Percentiles rank a stretch among this genome's conserved stretches.
Conservation (phyloP, 805 yeast genomes). For the Saturnispora serradocipensis region DNA sequence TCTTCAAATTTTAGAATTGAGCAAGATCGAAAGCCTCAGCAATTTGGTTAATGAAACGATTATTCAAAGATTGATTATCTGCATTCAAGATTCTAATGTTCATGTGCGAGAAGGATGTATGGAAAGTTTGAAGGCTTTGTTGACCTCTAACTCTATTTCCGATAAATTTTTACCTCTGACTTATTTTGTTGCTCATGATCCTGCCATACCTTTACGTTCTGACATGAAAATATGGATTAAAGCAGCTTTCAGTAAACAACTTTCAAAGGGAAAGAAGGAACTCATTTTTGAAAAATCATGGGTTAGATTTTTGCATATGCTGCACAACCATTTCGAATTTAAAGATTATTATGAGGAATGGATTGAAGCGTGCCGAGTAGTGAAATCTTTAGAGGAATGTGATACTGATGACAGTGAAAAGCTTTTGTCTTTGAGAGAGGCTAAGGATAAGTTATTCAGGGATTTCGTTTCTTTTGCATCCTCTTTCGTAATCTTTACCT, state of each 20-base stretch:
- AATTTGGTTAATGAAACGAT: conserved; percentile 42
- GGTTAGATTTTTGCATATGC: conserved; percentile 55
- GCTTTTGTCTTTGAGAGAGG: conserved; percentile 26
- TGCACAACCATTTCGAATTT: conserved; percentile 70
- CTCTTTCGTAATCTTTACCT: conserved; percentile 50
- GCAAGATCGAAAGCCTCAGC: conserved; percentile 44
- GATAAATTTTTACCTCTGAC: conserved; percentile 58
- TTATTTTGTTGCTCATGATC: conserved; percentile 73
- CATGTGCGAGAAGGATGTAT: conserved; percentile 48
- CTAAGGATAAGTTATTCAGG: background rate
- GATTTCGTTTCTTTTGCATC: conserved; percentile 40
- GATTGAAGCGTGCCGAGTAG: conserved; percentile 1
- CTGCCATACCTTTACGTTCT: conserved; percentile 39
- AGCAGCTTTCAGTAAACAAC: conserved; percentile 39
- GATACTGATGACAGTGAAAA: conserved; percentile 4
- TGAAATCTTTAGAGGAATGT: conserved; percentile 10
- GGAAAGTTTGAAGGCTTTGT: conserved; percentile 38
- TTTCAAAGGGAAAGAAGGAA: conserved; percentile 27
- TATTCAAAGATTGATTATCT: conserved; percentile 43
- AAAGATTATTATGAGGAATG: conserved; percentile 29
- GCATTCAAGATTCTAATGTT: conserved; percentile 59
- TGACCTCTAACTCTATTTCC: conserved; percentile 47
- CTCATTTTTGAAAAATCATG: conserved; percentile 57
- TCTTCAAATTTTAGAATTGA: conserved; percentile 50
- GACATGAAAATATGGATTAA: conserved; percentile 63